Percentiles rank a stretch among this genome's conserved stretches.
phyloP scores from a whole-genome alignment of 495 filamentous ascomycete species.

The Aspergillus hancockii region DNA sequence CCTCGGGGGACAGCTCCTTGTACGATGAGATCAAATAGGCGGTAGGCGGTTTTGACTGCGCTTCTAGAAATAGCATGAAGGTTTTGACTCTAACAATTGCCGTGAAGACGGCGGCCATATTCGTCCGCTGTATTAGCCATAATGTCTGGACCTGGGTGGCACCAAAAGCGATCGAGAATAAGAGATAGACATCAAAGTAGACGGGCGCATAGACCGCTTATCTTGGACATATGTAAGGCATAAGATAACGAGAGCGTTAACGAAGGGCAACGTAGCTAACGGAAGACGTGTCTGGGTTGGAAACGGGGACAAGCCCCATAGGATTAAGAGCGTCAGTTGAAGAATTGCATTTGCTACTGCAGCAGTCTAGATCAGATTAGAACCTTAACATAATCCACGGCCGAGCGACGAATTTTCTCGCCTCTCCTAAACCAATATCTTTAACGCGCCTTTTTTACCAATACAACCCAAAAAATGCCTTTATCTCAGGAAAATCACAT shows the following conservation, averaged over 20 bases:
- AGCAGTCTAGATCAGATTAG: background rate
- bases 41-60: slow-evolving; percentile 51
- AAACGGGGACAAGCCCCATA: background rate
- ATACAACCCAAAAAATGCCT: too few relatives aligned
- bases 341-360: background rate
- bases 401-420: too few relatives aligned
- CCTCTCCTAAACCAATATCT: too few relatives aligned
- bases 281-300: background rate
- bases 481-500: too few relatives aligned
- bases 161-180: background rate
- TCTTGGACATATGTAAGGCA: background rate
- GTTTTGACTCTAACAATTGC: slow-evolving; percentile 34
- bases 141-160: background rate
- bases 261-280: background rate
- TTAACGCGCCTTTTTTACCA: too few relatives aligned
- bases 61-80: slow-evolving; percentile 48
- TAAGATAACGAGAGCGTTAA: background rate
- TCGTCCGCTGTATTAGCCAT: slow-evolving; percentile 1
- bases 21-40: slow-evolving; percentile 39
- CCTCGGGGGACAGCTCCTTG: slow-evolving; percentile 47
- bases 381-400: too few relatives aligned
- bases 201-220: background rate
- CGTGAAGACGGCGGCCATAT: slow-evolving; percentile 7
- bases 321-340: background rate
- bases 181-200: background rate